phyloP scores from a whole-genome alignment of 192 early-diverging fungal genomes.

The Allomyces arbusculus region DNA sequence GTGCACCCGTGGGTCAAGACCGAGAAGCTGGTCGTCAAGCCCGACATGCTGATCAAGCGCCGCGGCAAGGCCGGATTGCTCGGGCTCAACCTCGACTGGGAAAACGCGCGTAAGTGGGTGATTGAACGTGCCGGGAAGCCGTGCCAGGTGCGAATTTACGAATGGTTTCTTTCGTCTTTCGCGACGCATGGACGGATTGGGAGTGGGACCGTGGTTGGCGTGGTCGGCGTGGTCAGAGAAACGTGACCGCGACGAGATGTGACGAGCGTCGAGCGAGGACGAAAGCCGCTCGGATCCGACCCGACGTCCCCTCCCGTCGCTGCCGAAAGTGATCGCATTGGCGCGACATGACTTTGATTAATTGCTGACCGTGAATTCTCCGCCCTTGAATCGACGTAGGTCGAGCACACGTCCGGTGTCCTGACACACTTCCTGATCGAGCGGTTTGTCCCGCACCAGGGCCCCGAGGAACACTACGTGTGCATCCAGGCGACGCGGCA shows the following conservation, averaged over 20 bases:
- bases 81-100: slow-evolving; percentile 79
- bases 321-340: neutral
- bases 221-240: neutral
- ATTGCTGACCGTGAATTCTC: neutral
- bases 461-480: slow-evolving; percentile 87
- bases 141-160: slow-evolving; percentile 19
- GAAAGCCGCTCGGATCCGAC: no score
- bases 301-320: no score
- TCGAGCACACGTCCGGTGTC: slow-evolving; percentile 61
- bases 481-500: slow-evolving; percentile 90
- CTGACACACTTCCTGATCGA: slow-evolving; percentile 91
- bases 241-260: neutral
- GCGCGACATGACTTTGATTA: neutral
- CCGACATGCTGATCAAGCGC: slow-evolving; percentile 95
- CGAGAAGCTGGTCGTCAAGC: slow-evolving; percentile 82
- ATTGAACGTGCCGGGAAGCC: slow-evolving; percentile 65
- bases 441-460: slow-evolving; percentile 78
- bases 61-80: slow-evolving; percentile 90
- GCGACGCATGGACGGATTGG: no score
- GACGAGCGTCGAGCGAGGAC: no score
- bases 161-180: neutral
- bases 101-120: slow-evolving; percentile 73
- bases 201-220: neutral
- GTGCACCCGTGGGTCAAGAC: slow-evolving; percentile 68
- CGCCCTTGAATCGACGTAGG: slow-evolving; percentile 16